phyloP scores from a whole-genome alignment of 768 basidiomycete genomes.

The Suillus luteus region DNA sequence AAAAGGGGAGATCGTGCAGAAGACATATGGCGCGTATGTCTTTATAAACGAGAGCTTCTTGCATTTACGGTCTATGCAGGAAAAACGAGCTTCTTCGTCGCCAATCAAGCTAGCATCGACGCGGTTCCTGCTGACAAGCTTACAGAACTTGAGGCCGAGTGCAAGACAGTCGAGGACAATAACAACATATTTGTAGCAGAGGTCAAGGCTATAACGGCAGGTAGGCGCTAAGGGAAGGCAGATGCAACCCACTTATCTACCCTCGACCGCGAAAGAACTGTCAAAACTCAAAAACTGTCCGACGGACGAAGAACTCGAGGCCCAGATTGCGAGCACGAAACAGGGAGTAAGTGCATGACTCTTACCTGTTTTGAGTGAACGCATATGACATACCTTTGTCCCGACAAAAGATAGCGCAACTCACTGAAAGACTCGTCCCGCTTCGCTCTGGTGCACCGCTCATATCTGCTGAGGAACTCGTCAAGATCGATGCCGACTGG shows the following conservation, averaged over 20 bases:
- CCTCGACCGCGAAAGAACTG: constrained; percentile 52
- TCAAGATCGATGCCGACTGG: constrained; percentile 73
- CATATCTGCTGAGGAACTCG: constrained; percentile 72
- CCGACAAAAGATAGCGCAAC: constrained; percentile 48
- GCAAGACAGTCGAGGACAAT: constrained; percentile 56
- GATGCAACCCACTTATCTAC: not conserved
- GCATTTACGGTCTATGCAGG: constrained; percentile 42
- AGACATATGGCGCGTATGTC: constrained; percentile 67
- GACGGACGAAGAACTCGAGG: constrained; percentile 66
- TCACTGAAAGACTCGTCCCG: constrained; percentile 55
- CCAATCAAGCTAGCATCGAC: constrained; percentile 74
- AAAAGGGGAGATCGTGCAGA: constrained; percentile 79
- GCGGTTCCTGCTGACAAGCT: constrained; percentile 65
- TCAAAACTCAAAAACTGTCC: constrained; percentile 62
- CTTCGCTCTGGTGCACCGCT: constrained; percentile 63
- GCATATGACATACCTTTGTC: constrained; percentile 7
- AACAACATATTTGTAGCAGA: constrained; percentile 55
- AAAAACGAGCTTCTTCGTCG: constrained; percentile 86
- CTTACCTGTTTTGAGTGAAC: constrained; percentile 18
- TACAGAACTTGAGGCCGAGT: constrained; percentile 58
- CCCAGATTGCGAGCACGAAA: constrained; percentile 51
- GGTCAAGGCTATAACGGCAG: constrained; percentile 45
- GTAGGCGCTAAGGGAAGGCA: constrained; percentile 13
- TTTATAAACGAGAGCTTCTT: constrained; percentile 14
- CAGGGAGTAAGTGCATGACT: constrained; percentile 47